A percentile compares a stretch with the other conserved stretches of the same genome.
phyloP scores from a whole-genome alignment of 345 rosid species.

The Hypericum androsaemum region DNA sequence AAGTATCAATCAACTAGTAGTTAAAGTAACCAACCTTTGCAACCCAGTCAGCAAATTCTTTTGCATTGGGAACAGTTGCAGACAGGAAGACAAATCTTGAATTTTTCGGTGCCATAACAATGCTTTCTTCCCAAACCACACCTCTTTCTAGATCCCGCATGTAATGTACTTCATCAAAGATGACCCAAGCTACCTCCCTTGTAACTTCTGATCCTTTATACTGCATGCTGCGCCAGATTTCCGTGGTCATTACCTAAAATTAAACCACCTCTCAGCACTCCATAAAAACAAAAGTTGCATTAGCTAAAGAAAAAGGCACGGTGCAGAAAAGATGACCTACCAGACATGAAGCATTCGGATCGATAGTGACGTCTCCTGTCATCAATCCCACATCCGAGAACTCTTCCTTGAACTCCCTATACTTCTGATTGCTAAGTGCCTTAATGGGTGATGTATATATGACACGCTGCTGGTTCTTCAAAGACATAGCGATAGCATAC shows the following conservation, averaged over 20 bases:
- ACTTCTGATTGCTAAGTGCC: conserved; percentile 95
- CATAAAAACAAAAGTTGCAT: conserved; percentile 4
- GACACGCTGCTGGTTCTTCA: conserved; percentile 77
- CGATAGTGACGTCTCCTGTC: conserved; percentile 97
- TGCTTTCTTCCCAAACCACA: conserved; percentile 99
- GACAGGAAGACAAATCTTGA: conserved; percentile 90
- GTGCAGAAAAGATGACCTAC: conserved; percentile 25
- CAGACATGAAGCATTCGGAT: conserved; percentile 91
- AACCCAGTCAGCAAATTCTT: conserved; percentile 99
- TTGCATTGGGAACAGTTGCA: conserved; percentile 97
- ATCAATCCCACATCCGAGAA: conserved; percentile 96
- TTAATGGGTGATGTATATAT: conserved; percentile 93
- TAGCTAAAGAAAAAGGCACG: neutral
- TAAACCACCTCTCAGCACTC: conserved; percentile 16
- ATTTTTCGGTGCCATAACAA: conserved; percentile 96
- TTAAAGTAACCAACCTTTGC: conserved; percentile 54
- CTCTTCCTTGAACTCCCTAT: conserved; percentile 91
- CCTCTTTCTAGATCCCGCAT: conserved; percentile 99
- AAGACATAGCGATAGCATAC: conserved; percentile 93
- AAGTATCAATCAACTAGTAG: neutral
- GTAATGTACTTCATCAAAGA: conserved; percentile 98
- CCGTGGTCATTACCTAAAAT: conserved; percentile 94
- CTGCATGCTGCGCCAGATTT: conserved; percentile 99
- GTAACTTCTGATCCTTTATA: conserved; percentile 89
- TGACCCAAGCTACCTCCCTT: conserved; percentile 93